These are phyloP conservation scores for Amanita fuliginea DNA, from an alignment of 768 basidiomycete species.

Conservation along the genomic window DNA sequence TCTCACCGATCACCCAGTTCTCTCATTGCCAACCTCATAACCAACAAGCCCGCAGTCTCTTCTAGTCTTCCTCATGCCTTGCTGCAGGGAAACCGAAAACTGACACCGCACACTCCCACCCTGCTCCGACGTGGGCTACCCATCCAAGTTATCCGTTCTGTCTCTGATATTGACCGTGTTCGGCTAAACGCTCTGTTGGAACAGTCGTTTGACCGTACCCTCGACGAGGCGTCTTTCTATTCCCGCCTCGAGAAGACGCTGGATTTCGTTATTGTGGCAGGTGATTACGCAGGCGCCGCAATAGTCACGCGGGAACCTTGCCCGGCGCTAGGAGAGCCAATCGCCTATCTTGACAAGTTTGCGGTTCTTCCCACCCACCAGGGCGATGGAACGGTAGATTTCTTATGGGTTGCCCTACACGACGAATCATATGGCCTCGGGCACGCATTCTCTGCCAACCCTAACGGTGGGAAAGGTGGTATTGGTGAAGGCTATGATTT, in stretches of 20 bases:
- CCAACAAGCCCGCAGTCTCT: slow-evolving; percentile 93
- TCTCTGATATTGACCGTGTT: slow-evolving; percentile 56
- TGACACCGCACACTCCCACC: slow-evolving; percentile 88
- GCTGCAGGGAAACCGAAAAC: slow-evolving; percentile 73
- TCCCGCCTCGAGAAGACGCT: slow-evolving; percentile 61
- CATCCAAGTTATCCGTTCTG: slow-evolving; percentile 67
- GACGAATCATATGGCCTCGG: slow-evolving; percentile 98
- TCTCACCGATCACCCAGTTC: slow-evolving; percentile 94
- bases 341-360: slow-evolving; percentile 97
- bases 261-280: slow-evolving; percentile 89
- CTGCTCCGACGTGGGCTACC: slow-evolving; percentile 83
- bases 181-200: slow-evolving; percentile 82
- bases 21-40: slow-evolving; percentile 94
- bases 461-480: slow-evolving; percentile 88
- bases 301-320: slow-evolving; percentile 67
- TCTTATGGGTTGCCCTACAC: slow-evolving; percentile 96
- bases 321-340: slow-evolving; percentile 29
- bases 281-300: slow-evolving; percentile 92
- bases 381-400: slow-evolving; percentile 98
- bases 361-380: slow-evolving; percentile 92
- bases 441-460: slow-evolving; percentile 86
- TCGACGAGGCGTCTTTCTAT: slow-evolving; percentile 73
- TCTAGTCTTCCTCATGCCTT: slow-evolving; percentile 93
- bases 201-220: slow-evolving; percentile 66
- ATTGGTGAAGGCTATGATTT: slow-evolving; percentile 86